Percentiles rank a stretch among this genome's conserved stretches.
phyloP scores from a whole-genome alignment of 768 basidiomycete genomes.

The Cystofilobasidium ferigula region DNA sequence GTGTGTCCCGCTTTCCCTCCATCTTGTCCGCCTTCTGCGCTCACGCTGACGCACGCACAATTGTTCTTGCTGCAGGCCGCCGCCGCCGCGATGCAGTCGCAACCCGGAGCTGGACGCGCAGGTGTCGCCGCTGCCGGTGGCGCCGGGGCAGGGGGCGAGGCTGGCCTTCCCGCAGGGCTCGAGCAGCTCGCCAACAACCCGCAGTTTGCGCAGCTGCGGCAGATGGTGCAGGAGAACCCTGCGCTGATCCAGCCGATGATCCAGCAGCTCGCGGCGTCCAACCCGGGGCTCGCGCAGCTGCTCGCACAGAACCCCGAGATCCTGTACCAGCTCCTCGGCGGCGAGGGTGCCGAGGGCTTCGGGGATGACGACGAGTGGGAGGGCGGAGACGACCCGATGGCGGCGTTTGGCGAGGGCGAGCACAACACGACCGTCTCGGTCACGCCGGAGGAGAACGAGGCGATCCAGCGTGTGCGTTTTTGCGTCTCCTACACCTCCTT shows the following conservation, averaged over 20 bases:
- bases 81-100: conserved; percentile 36
- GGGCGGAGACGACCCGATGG: conserved; percentile 35
- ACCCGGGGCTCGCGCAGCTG: conserved; percentile 61
- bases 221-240: conserved; percentile 66
- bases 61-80: conserved; percentile 30
- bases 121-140: conserved; percentile 29
- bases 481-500: background rate
- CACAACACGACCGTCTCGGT: conserved; percentile 56
- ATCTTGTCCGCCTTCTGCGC: conserved; percentile 33
- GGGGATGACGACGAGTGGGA: conserved; percentile 36
- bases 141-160: conserved; percentile 32
- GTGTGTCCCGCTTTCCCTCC: conserved; percentile 39
- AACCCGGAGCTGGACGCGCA: conserved; percentile 30
- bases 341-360: conserved; percentile 32
- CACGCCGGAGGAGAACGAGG: conserved; percentile 74
- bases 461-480: conserved; percentile 72
- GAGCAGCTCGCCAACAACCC: conserved; percentile 44
- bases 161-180: conserved; percentile 34
- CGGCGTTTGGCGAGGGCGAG: conserved; percentile 33
- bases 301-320: conserved; percentile 52
- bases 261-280: conserved; percentile 63
- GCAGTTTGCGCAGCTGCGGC: conserved; percentile 59
- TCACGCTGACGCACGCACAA: too few species aligned
- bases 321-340: conserved; percentile 54
- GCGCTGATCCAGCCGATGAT: conserved; percentile 63